phyloP scores from a whole-genome alignment of 441 rosid genomes.

The Syzygium syzygioides region DNA sequence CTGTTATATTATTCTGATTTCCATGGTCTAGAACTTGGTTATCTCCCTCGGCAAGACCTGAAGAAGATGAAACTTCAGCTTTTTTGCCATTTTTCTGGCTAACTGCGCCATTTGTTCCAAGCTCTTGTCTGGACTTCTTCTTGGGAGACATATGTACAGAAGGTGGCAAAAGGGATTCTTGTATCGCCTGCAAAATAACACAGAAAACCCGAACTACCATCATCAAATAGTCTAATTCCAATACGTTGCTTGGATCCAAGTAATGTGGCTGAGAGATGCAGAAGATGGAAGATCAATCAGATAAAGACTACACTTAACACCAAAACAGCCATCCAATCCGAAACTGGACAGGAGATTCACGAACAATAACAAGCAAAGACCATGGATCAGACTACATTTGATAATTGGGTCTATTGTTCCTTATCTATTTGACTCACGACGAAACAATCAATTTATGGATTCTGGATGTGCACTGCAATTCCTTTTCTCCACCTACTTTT shows the following conservation, averaged over 20 bases:
- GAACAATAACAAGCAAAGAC: not conserved
- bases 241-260: not conserved
- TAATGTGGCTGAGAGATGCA: not conserved
- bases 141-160: constrained; percentile 41
- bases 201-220: not conserved
- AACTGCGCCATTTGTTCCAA: constrained; percentile 38
- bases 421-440: not conserved
- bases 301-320: not conserved
- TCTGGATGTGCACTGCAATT: not conserved
- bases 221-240: not conserved
- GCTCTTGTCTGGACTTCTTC: constrained; percentile 27
- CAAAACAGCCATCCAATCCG: not conserved
- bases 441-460: not conserved
- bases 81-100: constrained; percentile 16
- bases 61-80: constrained; percentile 13
- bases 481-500: not conserved
- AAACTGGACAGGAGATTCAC: not conserved
- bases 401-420: not conserved
- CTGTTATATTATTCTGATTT: constrained; percentile 2
- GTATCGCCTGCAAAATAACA: constrained; percentile 40
- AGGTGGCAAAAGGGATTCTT: constrained; percentile 63
- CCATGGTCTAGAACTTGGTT: constrained; percentile 12
- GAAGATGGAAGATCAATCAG: not conserved
- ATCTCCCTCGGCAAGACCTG: constrained; percentile 6
- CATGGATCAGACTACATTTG: not conserved